These are phyloP conservation scores for Kwoniella shandongensis DNA, from an alignment of 768 basidiomycete genomes.

Conservation along the genomic window DNA sequence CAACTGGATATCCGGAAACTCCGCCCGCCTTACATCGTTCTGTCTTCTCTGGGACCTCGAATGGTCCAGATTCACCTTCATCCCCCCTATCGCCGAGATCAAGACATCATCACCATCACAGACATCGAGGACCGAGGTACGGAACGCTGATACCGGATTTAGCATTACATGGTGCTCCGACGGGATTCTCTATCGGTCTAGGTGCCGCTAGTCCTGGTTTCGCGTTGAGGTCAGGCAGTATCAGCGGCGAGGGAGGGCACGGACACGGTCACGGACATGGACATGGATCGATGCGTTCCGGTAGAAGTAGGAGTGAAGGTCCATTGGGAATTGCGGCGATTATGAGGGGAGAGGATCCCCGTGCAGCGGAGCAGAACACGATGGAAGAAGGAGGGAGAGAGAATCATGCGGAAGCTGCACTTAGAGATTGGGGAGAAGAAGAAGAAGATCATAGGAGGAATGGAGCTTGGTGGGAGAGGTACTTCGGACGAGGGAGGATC, in stretches of 20 bases:
- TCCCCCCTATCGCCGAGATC: conserved; percentile 14
- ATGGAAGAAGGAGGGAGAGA: neutral
- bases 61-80: conserved; percentile 16
- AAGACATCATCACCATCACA: conserved; percentile 16
- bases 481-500: conserved; percentile 12
- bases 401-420: conserved; percentile 10
- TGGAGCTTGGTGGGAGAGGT: conserved; percentile 19
- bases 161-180: conserved; percentile 40
- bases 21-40: conserved; percentile 7
- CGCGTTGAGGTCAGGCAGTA: conserved; percentile 35
- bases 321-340: conserved; percentile 28
- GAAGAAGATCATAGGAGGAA: neutral
- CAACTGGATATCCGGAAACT: neutral
- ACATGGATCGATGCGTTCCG: neutral
- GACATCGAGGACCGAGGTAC: conserved; percentile 33
- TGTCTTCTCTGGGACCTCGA: conserved; percentile 8
- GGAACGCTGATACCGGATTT: conserved; percentile 50
- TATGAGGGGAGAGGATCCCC: conserved; percentile 22
- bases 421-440: conserved; percentile 9
- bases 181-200: conserved; percentile 52
- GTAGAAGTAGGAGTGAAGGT: conserved; percentile 38
- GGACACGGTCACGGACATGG: neutral
- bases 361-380: neutral
- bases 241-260: conserved; percentile 8
- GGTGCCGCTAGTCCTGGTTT: conserved; percentile 54